Evolutionary conservation across 2,329 filamentous ascomycete genomes (phyloP), one percentile per base, ranked within the genome.

Genomic region (Leptoxyphium fumago): DNA sequence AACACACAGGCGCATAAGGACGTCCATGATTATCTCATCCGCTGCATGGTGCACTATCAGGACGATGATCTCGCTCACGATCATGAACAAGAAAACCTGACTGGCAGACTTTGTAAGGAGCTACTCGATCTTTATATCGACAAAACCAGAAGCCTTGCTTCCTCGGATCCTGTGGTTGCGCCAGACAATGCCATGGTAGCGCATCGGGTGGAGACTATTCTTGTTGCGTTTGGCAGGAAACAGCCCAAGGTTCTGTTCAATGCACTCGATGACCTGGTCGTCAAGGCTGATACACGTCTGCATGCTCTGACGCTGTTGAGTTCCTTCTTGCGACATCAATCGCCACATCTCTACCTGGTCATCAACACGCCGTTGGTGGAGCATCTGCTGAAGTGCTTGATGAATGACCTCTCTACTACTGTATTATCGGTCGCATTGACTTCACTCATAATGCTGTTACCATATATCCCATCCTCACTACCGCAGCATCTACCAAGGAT

Each of bases 391-490:
- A 77, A 75, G 55, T 88, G 82, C 49, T 69, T 91, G 1, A 81
- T 86, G 61, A 75, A 75, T 44, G 84, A 91, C 59, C 83, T 81
- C 1, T 88, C 83, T 0, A 84, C 82, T 0, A 80, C 80, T 1
- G 76, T 82, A 2, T 72, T 89, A n/a, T 83, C 83, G 1, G 67
- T 86, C 38, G 82, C 83, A 1, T 66, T 91, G 43, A 83, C 82
- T 4, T 75, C 78, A 7, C 63, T 91, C 46, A 80, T 84, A 50
- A 91, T 91, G 84, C 76, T 89, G 26, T 62, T 91, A 41, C 84
- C 84, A 1, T 83, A 88, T 56, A 84, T 89, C 61, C 84, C 84
- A 1, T 80, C 75, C 52, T 80, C 80, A 2, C 64, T 88, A 11
- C 76, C 78, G 2, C 71, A 75, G 1, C 74, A 81, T 55, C 69